Conservation (phyloP, 345 rosid species). For the Euphorbia peplus region DNA sequence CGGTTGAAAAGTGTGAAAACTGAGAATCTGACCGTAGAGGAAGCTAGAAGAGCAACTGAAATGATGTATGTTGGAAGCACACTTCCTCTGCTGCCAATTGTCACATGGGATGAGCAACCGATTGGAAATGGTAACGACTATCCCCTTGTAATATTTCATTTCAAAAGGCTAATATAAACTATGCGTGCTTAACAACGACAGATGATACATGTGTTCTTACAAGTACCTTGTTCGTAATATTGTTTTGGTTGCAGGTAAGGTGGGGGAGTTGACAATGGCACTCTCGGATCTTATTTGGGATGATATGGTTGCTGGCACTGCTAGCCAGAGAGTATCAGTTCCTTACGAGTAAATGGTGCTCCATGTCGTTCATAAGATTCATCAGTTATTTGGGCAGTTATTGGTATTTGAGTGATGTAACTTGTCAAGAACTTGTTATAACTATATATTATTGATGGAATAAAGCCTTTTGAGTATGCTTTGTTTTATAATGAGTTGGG, state of each 20-base stretch:
- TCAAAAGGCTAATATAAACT: background rate
- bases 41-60: conserved; percentile 51
- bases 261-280: conserved; percentile 63
- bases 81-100: conserved; percentile 55
- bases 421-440: background rate
- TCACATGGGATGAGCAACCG: conserved; percentile 58
- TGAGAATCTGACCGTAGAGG: conserved; percentile 36
- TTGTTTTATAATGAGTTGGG: no score
- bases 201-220: conserved; percentile 1
- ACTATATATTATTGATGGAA: conserved; percentile 1
- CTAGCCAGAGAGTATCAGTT: conserved; percentile 39
- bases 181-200: background rate
- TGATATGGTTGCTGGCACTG: conserved; percentile 61
- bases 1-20: conserved; percentile 40
- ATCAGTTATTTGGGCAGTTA: no score
- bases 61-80: conserved; percentile 76
- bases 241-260: conserved; percentile 42
- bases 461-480: conserved; percentile 6
- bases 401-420: background rate
- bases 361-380: no score
- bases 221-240: background rate
- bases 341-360: conserved; percentile 29
- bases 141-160: background rate
- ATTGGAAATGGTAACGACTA: conserved; percentile 58
- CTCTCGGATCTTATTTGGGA: conserved; percentile 65